Base-by-base conservation (phyloP, 2,329 filamentous ascomycete species). In the Cladorrhinum sp. region DNA sequence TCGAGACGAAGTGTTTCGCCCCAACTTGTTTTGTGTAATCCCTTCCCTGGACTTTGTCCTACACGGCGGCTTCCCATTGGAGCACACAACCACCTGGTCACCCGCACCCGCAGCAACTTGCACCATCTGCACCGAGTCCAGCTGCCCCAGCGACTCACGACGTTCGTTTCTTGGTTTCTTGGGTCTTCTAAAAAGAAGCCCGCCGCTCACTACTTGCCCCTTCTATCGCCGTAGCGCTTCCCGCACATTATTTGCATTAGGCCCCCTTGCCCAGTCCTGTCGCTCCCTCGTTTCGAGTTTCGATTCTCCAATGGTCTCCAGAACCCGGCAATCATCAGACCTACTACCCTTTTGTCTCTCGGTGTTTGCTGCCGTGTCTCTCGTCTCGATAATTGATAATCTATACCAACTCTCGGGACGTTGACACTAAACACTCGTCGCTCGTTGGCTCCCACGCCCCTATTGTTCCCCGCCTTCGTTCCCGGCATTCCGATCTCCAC, bases 141-240 rank as follows among this genome's bases (percentile, higher is more conserved):
- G 48, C 56, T 20, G 12, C 18, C 54, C 33, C 53, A 50, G 48
- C 60, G 54, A 54, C 57, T 60, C 57, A 50, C 59, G 57, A 62
- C 62, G 21, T 60, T 57, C 59, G 26, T 23, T 58, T 62, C 39
- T 46, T 30, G 30, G 26, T 26, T 21, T 21, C n/a, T 26, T 39
- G 23, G 39, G 39, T 10, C 54, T 42, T 42, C 54, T 42, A 24
- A 28, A 46, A 24, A 51, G 49, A 24, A 51, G 49, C 24, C 36
- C 18, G 26, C 46, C 61, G 36, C 30, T 57, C 60, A 50, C 26
- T n/a, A 28, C 48, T 55, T 28, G 33, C 33, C 12, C 16, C 18
- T 33, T 36, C n/a, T 39, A 24, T 18, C 55, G 39, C 28, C 39
- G 52, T 46, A 46, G 42, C 42, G 42, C 42, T 18, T 21, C 42